Base-by-base conservation (phyloP, 371 early-diverging fungal species). In the Dinochytrium kinnereticum region DNA sequence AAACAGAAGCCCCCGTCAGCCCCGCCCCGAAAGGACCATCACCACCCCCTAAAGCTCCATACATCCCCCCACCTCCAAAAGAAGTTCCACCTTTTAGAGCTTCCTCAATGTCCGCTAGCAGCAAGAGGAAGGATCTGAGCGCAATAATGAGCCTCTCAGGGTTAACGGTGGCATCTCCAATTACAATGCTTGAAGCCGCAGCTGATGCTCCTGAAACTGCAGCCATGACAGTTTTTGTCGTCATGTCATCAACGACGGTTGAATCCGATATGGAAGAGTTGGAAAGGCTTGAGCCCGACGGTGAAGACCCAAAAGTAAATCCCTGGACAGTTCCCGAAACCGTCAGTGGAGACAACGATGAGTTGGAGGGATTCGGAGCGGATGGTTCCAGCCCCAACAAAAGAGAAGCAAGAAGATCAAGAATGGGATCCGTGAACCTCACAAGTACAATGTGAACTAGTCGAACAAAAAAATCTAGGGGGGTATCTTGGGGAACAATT, bases 121-220 rank as follows among this genome's bases (percentile, higher is more conserved):
- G 82, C 34, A 93, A 69, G 69, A 91, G 79, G 72, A 93, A 94
- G 0, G 94, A 88, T 15, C 91, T 78, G 1, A 95, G 80, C 0
- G 86, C 94, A 59, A 95, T 89, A 19, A 91, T 90, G 81, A 91
- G 88, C 17, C 93, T 85, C 75, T 95, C 95, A 0, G 94, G 92
- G 71, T 77, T 79, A 2, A 69, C 44, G 40, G 65, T 10, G n/a
- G 53, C 71, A 30, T 53, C 66, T 49, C 30, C 57, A 49, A 66
- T 66, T 26, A 68, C 49, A 26, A 53, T 37, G 66, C 66, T 66
- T 2, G 66, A 44, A 2, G 10, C 19, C 2, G 40, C 49, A 40
- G 66, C 40, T 2, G 66, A 5, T 13, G 39, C 28, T 44, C 44
- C 44, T 13, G 44, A 44, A 7, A 44, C 44, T 44, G 44, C 44